phyloP scores from a whole-genome alignment of 305 asterid genomes.

The Solanum hybrid region DNA sequence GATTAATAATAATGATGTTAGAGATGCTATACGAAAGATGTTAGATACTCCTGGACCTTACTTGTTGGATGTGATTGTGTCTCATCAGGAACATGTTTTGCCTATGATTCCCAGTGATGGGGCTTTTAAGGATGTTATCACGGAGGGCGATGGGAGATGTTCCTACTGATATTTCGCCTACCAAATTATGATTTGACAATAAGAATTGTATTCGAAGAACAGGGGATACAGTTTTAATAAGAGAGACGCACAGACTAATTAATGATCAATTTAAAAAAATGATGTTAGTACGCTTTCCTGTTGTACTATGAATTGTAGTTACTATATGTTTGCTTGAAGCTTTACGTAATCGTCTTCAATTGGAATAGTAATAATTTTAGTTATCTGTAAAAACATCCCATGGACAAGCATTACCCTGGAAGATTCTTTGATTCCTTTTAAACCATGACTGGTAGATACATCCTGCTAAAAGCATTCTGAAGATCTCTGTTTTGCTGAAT shows the following conservation, averaged over 20 bases:
- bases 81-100: slow-evolving; percentile 38
- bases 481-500: too few relatives aligned
- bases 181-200: not conserved
- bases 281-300: not conserved
- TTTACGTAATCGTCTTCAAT: not conserved
- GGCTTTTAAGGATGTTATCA: slow-evolving; percentile 31
- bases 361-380: not conserved
- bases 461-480: too few relatives aligned
- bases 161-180: slow-evolving; percentile 4
- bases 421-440: not conserved
- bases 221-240: not conserved
- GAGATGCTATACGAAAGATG: slow-evolving; percentile 34
- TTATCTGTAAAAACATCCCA: too few relatives aligned
- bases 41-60: slow-evolving; percentile 45
- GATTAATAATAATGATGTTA: slow-evolving; percentile 14
- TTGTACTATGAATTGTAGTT: not conserved
- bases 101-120: slow-evolving; percentile 39
- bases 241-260: not conserved
- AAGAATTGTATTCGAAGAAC: not conserved
- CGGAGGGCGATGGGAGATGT: slow-evolving; percentile 33
- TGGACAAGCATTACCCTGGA: not conserved
- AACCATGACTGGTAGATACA: not conserved
- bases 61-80: slow-evolving; percentile 39
- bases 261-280: not conserved
- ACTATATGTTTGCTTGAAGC: not conserved